Base-by-base conservation (phyloP, 768 basidiomycete genomes). In the Phylloporus rhodoxanthus region DNA sequence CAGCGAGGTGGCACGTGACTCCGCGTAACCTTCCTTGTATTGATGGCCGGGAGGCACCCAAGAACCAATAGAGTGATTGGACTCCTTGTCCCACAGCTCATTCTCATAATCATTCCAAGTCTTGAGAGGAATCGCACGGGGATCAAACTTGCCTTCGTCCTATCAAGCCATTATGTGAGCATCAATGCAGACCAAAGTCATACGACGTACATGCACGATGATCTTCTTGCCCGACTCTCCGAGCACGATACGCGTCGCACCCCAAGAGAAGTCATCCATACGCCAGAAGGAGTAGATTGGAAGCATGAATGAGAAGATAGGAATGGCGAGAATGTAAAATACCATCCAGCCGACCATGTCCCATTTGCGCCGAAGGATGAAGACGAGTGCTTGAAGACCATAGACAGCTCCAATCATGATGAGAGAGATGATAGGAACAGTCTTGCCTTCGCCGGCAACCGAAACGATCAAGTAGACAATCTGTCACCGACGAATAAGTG, bases 201-300 rank as follows among this genome's bases (percentile, higher is more conserved):
- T 6, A 1, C 23, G 0, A 75, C 89, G 48, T 65, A 93, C 91
- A 66, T 98, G 94, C 37, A 97, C 83, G 57, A 98, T 82, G 52
- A 97, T 73, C 71, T 95, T 96, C 79, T 96, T 96, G 15, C 95
- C 95, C 26, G 84, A 79, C 69, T 98, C 95, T 55, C 94, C 93
- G 54, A 96, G 70, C 11, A 99, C 93, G 52, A 94, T 65, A 80
- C 91, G 88, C 1, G 93, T 95, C 21, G 79, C 76, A 78, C 92
- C 93, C 91, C 92, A 93, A 0, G 87, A 91, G 80, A 95, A 96
- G 69, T 95, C 92, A 67, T 95, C 94, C 93, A 97, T 96, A 57
- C 74, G 78, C 94, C 93, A 98, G 84, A 97, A 95, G 5, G 91
- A 93, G 67, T 92, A 94, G 11, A 96, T 72, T 4, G 92, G 94